Percentiles rank a stretch among this genome's conserved stretches.
phyloP scores from a whole-genome alignment of 352 stramenopile species.

The Globisporangium radiosum region DNA sequence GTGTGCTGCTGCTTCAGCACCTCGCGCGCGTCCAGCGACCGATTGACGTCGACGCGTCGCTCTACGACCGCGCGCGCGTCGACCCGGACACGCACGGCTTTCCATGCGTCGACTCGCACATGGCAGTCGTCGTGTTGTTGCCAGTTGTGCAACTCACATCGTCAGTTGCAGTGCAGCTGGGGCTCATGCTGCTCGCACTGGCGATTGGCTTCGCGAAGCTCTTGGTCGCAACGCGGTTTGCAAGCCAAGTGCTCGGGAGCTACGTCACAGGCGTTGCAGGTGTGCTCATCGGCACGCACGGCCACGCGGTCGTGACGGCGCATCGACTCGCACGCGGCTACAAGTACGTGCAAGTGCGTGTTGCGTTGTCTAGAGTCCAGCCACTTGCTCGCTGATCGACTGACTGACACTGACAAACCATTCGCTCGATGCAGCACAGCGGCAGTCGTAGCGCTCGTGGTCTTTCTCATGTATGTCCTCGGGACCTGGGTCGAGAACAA shows the following conservation, averaged over 20 bases:
- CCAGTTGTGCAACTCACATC: conserved; percentile 40
- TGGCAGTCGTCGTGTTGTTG: conserved; percentile 61
- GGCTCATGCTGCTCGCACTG: conserved; percentile 17
- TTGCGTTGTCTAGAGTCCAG: neutral
- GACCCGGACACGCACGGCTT: conserved; percentile 15
- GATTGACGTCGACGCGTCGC: conserved; percentile 37
- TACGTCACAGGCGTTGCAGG: conserved; percentile 53
- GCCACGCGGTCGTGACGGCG: conserved; percentile 34
- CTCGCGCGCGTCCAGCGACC: conserved; percentile 32
- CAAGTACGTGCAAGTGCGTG: conserved; percentile 15
- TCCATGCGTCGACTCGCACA: conserved; percentile 68
- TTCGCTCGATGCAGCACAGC: conserved; percentile 16
- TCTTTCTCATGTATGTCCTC: conserved; percentile 44
- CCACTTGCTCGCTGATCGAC: too few relatives aligned
- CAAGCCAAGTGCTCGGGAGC: conserved; percentile 51
- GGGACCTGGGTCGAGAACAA: conserved; percentile 75
- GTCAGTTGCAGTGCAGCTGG: conserved; percentile 19
- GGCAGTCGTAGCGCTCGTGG: conserved; percentile 38
- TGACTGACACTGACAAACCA: neutral
- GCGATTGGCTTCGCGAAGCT: conserved; percentile 30
- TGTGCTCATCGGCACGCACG: conserved; percentile 52
- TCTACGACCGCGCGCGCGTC: conserved; percentile 17
- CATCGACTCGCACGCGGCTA: conserved; percentile 39
- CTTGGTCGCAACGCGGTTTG: conserved; percentile 41
- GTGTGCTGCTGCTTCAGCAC: conserved; percentile 42